These are phyloP conservation scores for Cerrena zonata DNA, from an alignment of 1,284 basidiomycete genomes.

Conservation along the genomic window DNA sequence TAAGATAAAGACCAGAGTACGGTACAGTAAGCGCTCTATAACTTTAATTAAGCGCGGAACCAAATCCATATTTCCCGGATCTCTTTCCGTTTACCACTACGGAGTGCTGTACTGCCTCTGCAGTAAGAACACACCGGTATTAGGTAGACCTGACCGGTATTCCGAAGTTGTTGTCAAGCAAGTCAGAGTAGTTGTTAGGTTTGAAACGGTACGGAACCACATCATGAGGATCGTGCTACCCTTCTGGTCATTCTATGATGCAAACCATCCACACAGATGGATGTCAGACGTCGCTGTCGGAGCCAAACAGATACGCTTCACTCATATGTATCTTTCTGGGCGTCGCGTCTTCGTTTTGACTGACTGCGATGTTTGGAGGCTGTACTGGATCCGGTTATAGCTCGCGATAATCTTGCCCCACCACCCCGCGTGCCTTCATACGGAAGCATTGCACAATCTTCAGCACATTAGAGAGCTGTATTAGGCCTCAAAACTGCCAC, in stretches of 20 bases:
- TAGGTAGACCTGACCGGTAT: too few species aligned
- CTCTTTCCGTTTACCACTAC: too few species aligned
- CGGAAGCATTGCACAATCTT: neutral
- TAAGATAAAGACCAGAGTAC: too few species aligned
- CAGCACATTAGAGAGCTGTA: constrained; percentile 3
- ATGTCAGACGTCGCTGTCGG: neutral
- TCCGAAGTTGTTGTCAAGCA: neutral
- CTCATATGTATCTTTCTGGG: neutral
- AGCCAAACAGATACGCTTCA: neutral
- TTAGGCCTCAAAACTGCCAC: neutral
- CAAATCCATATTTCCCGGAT: too few species aligned
- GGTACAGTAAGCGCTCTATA: too few species aligned
- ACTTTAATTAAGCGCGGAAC: too few species aligned
- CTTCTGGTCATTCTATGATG: neutral
- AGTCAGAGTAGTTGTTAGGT: neutral
- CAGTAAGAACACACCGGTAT: too few species aligned
- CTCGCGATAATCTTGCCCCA: neutral
- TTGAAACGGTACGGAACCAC: constrained; percentile 1
- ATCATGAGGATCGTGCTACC: neutral
- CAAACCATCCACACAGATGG: neutral
- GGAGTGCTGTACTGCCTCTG: too few species aligned
- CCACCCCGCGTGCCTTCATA: neutral
- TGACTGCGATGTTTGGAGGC: neutral
- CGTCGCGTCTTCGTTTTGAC: neutral
- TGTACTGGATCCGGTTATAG: neutral